Percentiles rank a stretch among this genome's conserved stretches.
phyloP scores from a whole-genome alignment of 345 rosid genomes.

The Fremontodendron californicum region DNA sequence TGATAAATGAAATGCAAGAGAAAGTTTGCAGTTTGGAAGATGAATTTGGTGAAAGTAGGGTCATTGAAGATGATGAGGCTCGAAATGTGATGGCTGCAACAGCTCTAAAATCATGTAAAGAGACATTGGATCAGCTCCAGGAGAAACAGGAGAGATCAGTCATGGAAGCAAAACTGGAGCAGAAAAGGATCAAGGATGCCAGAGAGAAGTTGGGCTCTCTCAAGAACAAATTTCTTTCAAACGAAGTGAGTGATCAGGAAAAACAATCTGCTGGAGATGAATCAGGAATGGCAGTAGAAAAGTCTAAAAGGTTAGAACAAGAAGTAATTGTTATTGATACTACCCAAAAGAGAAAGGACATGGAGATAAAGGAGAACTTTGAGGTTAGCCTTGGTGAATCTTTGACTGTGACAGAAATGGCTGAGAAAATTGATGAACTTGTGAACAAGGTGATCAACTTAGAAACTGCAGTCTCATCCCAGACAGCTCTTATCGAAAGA shows the following conservation, averaged over 20 bases:
- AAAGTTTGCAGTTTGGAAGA: slow-evolving; percentile 61
- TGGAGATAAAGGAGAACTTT: slow-evolving; percentile 60
- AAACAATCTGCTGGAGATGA: slow-evolving; percentile 17
- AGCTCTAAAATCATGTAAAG: slow-evolving; percentile 80
- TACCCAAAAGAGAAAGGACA: slow-evolving; percentile 32
- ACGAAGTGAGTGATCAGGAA: slow-evolving; percentile 18
- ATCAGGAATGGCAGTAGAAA: slow-evolving; percentile 19
- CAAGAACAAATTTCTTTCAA: slow-evolving; percentile 30
- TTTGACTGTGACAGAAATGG: slow-evolving; percentile 59
- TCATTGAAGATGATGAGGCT: slow-evolving; percentile 82
- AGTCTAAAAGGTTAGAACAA: slow-evolving; percentile 21
- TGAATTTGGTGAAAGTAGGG: slow-evolving; percentile 68
- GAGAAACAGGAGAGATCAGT: slow-evolving; percentile 63
- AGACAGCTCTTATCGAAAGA: slow-evolving; percentile 60
- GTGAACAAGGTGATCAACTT: slow-evolving; percentile 70
- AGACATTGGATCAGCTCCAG: slow-evolving; percentile 55
- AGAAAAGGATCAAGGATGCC: slow-evolving; percentile 43
- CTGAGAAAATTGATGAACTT: slow-evolving; percentile 84
- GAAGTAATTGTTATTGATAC: slow-evolving; percentile 19
- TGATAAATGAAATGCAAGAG: slow-evolving; percentile 60
- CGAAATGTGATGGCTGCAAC: slow-evolving; percentile 70
- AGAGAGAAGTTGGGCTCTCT: slow-evolving; percentile 51
- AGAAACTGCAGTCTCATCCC: slow-evolving; percentile 77
- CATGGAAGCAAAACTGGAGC: slow-evolving; percentile 53
- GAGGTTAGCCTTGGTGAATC: slow-evolving; percentile 40